Base-by-base conservation (phyloP, 1,284 basidiomycete species). In the Grifola frondosa region DNA sequence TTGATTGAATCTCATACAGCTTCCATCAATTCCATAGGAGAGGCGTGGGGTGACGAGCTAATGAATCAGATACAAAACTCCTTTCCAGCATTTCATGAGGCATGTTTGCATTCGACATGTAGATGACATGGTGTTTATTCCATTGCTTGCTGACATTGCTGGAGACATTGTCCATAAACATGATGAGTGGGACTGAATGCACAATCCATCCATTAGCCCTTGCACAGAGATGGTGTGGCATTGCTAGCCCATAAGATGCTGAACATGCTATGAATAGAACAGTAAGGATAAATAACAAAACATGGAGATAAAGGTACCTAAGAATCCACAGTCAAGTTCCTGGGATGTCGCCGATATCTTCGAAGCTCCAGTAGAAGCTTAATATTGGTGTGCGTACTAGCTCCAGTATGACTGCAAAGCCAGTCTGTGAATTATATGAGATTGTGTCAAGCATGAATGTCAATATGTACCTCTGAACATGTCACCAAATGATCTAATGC, bases 81-180 rank as follows among this genome's bases (percentile, higher is more conserved):
- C 19, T 38, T 38, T 38, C 36, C 10, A 38, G 7, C 36, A 38
- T 38, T 22, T 38, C 36, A 9, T 25, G 36, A 6, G 36, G 36
- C 36, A 38, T 38, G 25, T 38, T 38, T 7, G 36, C 36, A 19
- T 38, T 38, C 13, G 36, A 38, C 36, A 38, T 38, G 17, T 38
- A 38, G 17, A 38, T 16, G 8, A 38, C 36, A 38, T 38, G 23
- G 41, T 73, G 70, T 30, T 69, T 60, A 40, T 73, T 73, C 68
- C 69, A 74, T 40, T 69, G 68, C 49, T 73, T 72, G 0, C 68
- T 73, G 0, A 58, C 15, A 47, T 74, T 73, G 0, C 70, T 70
- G 0, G 69, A 73, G 0, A 68, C 72, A 43, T 74, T 68, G 35
- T 73, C 68, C 24, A 38, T 38, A 22, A 38, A 38, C 6, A 38